Evolutionary conservation across 2,329 filamentous ascomycete genomes (phyloP).

Genomic region (Triangularia setosa): DNA sequence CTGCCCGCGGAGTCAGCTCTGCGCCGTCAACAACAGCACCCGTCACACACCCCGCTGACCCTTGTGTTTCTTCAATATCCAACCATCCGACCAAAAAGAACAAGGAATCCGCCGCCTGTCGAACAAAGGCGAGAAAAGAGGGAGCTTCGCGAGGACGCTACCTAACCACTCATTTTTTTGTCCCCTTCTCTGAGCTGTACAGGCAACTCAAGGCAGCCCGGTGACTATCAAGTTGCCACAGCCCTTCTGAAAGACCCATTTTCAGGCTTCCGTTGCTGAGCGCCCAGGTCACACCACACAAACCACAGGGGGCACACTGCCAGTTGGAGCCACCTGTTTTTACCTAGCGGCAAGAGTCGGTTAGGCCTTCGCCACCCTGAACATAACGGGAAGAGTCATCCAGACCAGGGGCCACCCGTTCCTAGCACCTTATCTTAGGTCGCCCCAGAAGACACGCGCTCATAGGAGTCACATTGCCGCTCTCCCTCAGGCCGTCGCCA

Average conservation of each 20-base stretch:
- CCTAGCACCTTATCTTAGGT: constrained; percentile 23
- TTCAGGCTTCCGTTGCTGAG: constrained; percentile 30
- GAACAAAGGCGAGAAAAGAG: constrained; percentile 21
- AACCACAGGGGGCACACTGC: constrained; percentile 21
- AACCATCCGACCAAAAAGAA: constrained; percentile 9
- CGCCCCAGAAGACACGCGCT: constrained; percentile 25
- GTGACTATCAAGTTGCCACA: constrained; percentile 28
- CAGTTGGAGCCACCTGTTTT: constrained; percentile 35
- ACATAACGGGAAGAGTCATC: constrained; percentile 26
- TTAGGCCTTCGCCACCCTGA: constrained; percentile 26
- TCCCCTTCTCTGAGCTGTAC: not conserved
- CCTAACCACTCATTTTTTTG: constrained; percentile 15
- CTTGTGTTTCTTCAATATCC: not conserved
- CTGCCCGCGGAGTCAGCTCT: constrained; percentile 7
- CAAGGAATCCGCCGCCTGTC: constrained; percentile 17
- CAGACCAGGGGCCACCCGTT: constrained; percentile 26
- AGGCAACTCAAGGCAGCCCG: constrained; percentile 9
- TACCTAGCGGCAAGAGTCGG: constrained; percentile 25
- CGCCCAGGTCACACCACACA: constrained; percentile 30
- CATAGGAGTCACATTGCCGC: constrained; percentile 24
- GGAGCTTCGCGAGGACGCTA: constrained; percentile 8
- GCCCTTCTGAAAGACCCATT: constrained; percentile 25
- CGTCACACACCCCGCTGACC: not conserved
- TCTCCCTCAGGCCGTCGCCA: constrained; percentile 18
- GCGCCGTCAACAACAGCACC: constrained; percentile 3